Base-by-base conservation (phyloP, 2,329 filamentous ascomycete species). In the Arthrobotrys iridis region DNA sequence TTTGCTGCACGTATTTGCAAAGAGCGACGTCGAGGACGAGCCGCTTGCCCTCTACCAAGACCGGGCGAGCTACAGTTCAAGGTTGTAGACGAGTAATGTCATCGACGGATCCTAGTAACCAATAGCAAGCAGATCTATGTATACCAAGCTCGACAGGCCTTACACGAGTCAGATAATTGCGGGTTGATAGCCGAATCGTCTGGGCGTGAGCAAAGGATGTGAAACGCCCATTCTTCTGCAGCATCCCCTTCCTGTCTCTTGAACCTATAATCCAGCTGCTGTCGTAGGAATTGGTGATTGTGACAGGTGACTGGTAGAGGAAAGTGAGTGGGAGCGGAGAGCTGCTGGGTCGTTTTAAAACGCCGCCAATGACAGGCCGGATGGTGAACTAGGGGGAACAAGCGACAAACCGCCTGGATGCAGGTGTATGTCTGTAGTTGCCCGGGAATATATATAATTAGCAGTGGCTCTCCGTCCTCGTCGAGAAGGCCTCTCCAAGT, bases 141-240 rank as follows among this genome's bases (percentile, higher is more conserved):
- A 48, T 8, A 62, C 48, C 45, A 72, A 63, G 58, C 22, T 24
- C 3, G 43, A 45, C 59, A 62, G 52, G 62, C 43, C 70, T 33
- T 59, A 55, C 71, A 59, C 71, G 62, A 68, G 71, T 63, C 71
- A 67, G 71, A 62, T 62, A 59, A 46, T 63, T 62, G 50, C 50
- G 46, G 66, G 45, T 71, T 63, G 66, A 57, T 63, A 71, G 45
- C 57, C 66, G 66, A 71, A 62, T 52, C 37, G 43, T 46, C 52
- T 48, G 24, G 20, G 48, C 22, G 26, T 33, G 10, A 45, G 20
- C 40, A 48, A 45, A 37, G 30, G 35, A 41, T 59, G 55, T 59
- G 55, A 59, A 59, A 59, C 55, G 55, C 20, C 52, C 37, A 33
- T 37, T 40, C 20, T n/a, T 41, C 13, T 40, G 52, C 40, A 20